Percentiles rank a stretch among this genome's conserved stretches.
Evolutionary conservation across 352 stramenopile genomes (phyloP).

Genomic region (Pythium coloratum): DNA sequence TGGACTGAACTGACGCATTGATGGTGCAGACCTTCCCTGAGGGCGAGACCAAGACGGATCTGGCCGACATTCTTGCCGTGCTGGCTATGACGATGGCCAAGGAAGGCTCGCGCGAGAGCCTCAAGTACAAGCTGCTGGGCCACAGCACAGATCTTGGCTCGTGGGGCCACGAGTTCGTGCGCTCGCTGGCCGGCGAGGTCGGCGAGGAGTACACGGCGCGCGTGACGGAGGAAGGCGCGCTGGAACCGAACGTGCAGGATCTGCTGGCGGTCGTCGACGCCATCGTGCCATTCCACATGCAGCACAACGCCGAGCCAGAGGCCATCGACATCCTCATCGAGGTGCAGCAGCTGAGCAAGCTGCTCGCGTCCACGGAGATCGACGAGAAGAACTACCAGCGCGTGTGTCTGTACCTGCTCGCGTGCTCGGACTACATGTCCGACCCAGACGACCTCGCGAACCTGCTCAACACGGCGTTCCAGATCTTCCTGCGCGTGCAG

Average conservation of each 20-base stretch:
- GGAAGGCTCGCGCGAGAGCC: constrained; percentile 85
- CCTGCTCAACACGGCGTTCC: constrained; percentile 91
- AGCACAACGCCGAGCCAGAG: constrained; percentile 99
- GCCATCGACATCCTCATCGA: constrained; percentile 99
- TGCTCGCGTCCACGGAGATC: constrained; percentile 92
- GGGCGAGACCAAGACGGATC: constrained; percentile 73
- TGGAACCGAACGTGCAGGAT: constrained; percentile 86
- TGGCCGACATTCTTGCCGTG: constrained; percentile 90
- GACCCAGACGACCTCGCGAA: constrained; percentile 97
- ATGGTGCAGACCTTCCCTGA: constrained; percentile 31
- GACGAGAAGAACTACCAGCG: constrained; percentile 99
- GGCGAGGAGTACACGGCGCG: constrained; percentile 90
- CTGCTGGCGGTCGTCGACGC: constrained; percentile 96
- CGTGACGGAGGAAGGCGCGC: constrained; percentile 46
- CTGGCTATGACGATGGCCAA: constrained; percentile 99
- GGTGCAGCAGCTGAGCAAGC: constrained; percentile 95
- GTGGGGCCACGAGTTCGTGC: constrained; percentile 99
- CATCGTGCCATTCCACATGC: constrained; percentile 99
- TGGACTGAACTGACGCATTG: not conserved
- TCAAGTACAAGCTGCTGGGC: constrained; percentile 91
- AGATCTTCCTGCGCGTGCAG: constrained; percentile 94
- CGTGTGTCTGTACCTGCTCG: constrained; percentile 98
- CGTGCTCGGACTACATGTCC: constrained; percentile 98
- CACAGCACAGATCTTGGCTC: constrained; percentile 91
- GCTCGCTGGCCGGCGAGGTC: constrained; percentile 97